Evolutionary conservation across 768 basidiomycete species (phyloP).

Genomic region (Trametes maxima): DNA sequence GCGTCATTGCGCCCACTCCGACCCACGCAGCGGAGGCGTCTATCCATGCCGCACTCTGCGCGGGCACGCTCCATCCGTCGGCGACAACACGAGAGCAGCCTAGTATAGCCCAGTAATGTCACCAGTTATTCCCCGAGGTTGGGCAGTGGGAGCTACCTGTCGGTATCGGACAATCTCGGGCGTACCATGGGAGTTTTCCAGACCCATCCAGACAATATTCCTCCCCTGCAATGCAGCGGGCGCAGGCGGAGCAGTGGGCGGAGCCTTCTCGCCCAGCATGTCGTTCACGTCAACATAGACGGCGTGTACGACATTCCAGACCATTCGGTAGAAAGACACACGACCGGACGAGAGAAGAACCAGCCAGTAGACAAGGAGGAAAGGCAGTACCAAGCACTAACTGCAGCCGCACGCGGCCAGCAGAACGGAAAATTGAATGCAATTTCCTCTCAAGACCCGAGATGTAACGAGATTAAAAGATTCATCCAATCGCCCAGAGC

Average conservation of each 20-base stretch:
- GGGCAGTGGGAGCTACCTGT: slow-evolving; percentile 5
- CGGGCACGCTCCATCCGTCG: background rate
- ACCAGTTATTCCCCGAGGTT: slow-evolving; percentile 2
- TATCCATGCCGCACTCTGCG: slow-evolving; percentile 4
- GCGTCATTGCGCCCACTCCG: slow-evolving; percentile 2
- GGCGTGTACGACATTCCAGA: slow-evolving; percentile 1
- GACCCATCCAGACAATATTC: slow-evolving; percentile 13
- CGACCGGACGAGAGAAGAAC: background rate
- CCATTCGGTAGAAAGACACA: background rate
- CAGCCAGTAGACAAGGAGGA: background rate
- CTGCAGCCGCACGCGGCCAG: background rate
- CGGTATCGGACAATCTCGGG: slow-evolving; percentile 15
- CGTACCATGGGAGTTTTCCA: slow-evolving; percentile 16
- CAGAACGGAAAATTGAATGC: background rate
- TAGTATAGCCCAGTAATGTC: background rate
- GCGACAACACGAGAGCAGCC: background rate
- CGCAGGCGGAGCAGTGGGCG: slow-evolving; percentile 1
- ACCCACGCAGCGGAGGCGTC: background rate
- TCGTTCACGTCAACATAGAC: background rate
- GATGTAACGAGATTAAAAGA: slow-evolving; percentile 10
- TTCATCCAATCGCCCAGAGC: background rate
- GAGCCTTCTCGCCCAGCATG: slow-evolving; percentile 15
- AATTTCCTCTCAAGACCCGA: background rate
- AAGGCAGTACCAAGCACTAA: background rate
- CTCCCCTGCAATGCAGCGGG: slow-evolving; percentile 1